These are phyloP conservation scores for Penicillium sp. DNA, from an alignment of 2,329 filamentous ascomycete species.

Conservation along the genomic window DNA sequence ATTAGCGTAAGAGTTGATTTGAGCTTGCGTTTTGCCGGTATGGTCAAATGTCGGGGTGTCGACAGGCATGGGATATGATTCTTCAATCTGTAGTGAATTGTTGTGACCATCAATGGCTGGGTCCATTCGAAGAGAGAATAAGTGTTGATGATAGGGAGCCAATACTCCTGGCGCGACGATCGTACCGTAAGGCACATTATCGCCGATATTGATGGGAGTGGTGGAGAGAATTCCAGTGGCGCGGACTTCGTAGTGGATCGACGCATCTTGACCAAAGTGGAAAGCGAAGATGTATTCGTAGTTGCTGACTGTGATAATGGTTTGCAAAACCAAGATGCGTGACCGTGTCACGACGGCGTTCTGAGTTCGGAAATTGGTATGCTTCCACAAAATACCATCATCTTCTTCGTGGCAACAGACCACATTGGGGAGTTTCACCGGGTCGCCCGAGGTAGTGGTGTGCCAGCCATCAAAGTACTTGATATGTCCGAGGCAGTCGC, in stretches of 20 bases:
- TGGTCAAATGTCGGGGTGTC: conserved; percentile 30
- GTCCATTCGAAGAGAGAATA: conserved; percentile 49
- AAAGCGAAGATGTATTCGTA: conserved; percentile 51
- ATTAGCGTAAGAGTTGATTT: conserved; percentile 36
- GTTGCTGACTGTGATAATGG: conserved; percentile 47
- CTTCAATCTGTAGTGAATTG: conserved; percentile 56
- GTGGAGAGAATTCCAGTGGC: conserved; percentile 52
- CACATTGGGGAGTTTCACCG: conserved; percentile 44
- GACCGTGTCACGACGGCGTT: conserved; percentile 38
- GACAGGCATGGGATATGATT: conserved; percentile 59
- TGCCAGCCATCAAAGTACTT: conserved; percentile 48
- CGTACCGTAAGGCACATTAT: conserved; percentile 41
- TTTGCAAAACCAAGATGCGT: conserved; percentile 40
- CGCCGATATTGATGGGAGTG: conserved; percentile 36
- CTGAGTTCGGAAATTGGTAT: conserved; percentile 41
- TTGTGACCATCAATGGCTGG: conserved; percentile 43
- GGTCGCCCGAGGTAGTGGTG: conserved; percentile 36
- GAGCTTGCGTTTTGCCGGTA: no score
- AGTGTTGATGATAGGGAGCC: conserved; percentile 48
- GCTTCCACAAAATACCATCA: conserved; percentile 44
- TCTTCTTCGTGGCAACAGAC: conserved; percentile 47
- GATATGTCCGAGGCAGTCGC: conserved; percentile 49
- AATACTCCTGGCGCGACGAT: conserved; percentile 45
- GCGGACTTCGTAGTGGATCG: conserved; percentile 45
- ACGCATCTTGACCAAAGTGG: conserved; percentile 44